Conservation (phyloP, 805 yeast genomes). For the Brettanomyces custersianus region DNA sequence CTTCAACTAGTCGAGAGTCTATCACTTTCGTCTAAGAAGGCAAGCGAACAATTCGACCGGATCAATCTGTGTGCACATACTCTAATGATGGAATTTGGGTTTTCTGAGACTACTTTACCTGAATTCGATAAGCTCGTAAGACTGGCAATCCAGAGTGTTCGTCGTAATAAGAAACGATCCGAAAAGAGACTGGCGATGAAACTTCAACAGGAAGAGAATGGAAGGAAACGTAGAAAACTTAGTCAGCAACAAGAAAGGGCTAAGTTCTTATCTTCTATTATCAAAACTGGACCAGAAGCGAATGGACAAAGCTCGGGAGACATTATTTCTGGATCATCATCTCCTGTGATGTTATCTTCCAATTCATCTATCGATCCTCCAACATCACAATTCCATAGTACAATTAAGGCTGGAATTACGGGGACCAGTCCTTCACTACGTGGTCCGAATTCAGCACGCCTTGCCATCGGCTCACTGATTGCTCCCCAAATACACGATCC, state of each 20-base stretch:
- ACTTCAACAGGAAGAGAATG: slow-evolving; percentile 7
- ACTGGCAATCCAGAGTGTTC: slow-evolving; percentile 88
- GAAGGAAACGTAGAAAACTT: slow-evolving; percentile 3
- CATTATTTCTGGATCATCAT: background rate
- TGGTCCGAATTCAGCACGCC: slow-evolving; percentile 24
- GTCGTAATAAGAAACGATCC: slow-evolving; percentile 76
- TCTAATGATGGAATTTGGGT: slow-evolving; percentile 70
- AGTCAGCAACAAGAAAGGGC: slow-evolving; percentile 4
- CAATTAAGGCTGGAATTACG: background rate
- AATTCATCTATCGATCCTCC: background rate
- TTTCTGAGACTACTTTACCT: slow-evolving; percentile 41
- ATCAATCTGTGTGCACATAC: slow-evolving; percentile 72
- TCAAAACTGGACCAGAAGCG: background rate
- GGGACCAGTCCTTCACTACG: background rate
- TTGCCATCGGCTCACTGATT: slow-evolving; percentile 39
- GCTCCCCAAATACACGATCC: slow-evolving; percentile 26
- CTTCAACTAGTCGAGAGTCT: slow-evolving; percentile 79
- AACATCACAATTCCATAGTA: background rate
- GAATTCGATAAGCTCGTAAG: slow-evolving; percentile 88
- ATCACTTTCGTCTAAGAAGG: slow-evolving; percentile 54
- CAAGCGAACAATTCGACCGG: slow-evolving; percentile 84
- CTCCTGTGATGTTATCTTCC: background rate
- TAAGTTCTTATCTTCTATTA: background rate
- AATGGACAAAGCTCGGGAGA: background rate
- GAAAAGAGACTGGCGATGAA: slow-evolving; percentile 28